phyloP scores from a whole-genome alignment of 805 yeast genomes.

The Candida multigemmis region DNA sequence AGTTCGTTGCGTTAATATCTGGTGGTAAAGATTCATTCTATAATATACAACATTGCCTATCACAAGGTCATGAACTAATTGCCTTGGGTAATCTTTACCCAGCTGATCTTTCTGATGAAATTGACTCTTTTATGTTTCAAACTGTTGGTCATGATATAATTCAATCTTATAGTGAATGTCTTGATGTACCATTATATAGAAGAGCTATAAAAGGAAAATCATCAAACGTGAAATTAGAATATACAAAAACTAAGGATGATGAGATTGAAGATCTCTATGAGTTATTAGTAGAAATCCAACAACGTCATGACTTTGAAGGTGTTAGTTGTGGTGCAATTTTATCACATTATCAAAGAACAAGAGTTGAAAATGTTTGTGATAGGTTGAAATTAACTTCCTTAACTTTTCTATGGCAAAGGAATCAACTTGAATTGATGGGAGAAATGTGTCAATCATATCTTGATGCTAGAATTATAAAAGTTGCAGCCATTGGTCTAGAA shows the following conservation, averaged over 20 bases:
- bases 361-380: conserved; percentile 87
- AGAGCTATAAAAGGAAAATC: conserved; percentile 56
- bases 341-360: conserved; percentile 88
- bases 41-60: conserved; percentile 78
- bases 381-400: conserved; percentile 61
- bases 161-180: conserved; percentile 53
- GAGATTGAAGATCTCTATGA: conserved; percentile 79
- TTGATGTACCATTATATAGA: conserved; percentile 75
- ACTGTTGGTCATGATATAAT: conserved; percentile 89
- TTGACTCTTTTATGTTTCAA: conserved; percentile 95
- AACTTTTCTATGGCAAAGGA: conserved; percentile 84
- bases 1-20: conserved; percentile 82
- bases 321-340: conserved; percentile 95
- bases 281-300: conserved; percentile 40
- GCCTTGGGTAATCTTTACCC: conserved; percentile 77
- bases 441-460: conserved; percentile 64
- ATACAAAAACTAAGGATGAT: conserved; percentile 56
- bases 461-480: conserved; percentile 85
- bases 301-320: conserved; percentile 57
- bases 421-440: conserved; percentile 68
- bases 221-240: conserved; percentile 59
- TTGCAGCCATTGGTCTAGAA: conserved; percentile 83
- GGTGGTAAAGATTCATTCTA: conserved; percentile 97
- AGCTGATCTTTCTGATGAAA: conserved; percentile 38
- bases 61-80: conserved; percentile 74